A percentile compares a stretch with the other conserved stretches of the same genome.
Conservation (phyloP, 2,329 filamentous ascomycete species). For the Fonsecaea erecta region DNA sequence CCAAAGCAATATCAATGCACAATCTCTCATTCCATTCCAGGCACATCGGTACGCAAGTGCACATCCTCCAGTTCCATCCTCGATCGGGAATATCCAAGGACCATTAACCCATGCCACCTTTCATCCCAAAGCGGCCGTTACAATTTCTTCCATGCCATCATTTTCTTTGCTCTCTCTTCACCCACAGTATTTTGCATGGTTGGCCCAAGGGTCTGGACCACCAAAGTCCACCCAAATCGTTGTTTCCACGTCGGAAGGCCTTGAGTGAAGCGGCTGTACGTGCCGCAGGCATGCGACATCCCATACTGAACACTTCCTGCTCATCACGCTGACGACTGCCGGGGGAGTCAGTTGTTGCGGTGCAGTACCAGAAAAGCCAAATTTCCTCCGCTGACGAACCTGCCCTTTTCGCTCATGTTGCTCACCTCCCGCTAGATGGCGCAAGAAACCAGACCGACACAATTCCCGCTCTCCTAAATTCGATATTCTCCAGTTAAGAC, state of each 20-base stretch:
- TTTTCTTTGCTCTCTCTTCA: not conserved
- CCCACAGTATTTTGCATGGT: not conserved
- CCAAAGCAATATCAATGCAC: not conserved
- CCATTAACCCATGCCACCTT: constrained; percentile 1
- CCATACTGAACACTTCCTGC: not conserved
- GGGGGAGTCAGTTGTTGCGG: not conserved
- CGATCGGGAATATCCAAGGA: not conserved
- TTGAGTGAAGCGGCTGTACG: not conserved
- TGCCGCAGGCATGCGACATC: not conserved
- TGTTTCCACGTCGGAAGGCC: not conserved
- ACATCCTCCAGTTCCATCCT: not conserved
- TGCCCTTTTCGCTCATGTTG: not conserved
- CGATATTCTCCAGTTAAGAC: constrained; percentile 7
- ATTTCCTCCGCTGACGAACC: not conserved
- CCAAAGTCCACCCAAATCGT: not conserved
- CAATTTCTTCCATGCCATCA: constrained; percentile 2
- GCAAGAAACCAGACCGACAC: not conserved
- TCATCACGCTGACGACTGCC: not conserved
- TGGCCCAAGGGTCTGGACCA: not conserved
- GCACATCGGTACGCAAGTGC: not conserved
- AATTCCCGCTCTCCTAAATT: constrained; percentile 16
- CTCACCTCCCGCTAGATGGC: not conserved
- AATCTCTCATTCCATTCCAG: not conserved
- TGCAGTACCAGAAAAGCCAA: constrained; percentile 1
- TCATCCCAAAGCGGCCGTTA: constrained; percentile 5